Percentiles rank a stretch among this genome's conserved stretches.
Evolutionary conservation across 148 eudicot genomes (phyloP).

Genomic region (Hydrangea macrophylla): DNA sequence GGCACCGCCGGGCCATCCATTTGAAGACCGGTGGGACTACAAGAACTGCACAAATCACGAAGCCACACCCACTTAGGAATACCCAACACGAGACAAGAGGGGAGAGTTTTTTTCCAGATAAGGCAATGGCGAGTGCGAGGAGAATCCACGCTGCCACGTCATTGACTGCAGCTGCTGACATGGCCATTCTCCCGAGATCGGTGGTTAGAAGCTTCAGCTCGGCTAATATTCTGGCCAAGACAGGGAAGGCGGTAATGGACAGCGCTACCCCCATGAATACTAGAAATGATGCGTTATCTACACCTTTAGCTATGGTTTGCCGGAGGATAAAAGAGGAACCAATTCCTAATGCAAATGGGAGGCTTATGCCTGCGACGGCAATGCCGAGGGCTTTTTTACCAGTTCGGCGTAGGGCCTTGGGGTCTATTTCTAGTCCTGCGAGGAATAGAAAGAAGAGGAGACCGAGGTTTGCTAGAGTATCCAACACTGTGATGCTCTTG

Average conservation of each 20-base stretch:
- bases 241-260: conserved; percentile 26
- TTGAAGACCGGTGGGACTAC: conserved; percentile 13
- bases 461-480: conserved; percentile 18
- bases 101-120: conserved; percentile 7
- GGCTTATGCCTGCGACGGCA: conserved; percentile 16
- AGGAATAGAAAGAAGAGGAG: conserved; percentile 26
- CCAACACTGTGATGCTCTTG: conserved; percentile 19
- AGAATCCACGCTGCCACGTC: conserved; percentile 24
- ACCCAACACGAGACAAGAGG: conserved; percentile 19
- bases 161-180: conserved; percentile 22
- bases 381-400: conserved; percentile 14
- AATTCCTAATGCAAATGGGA: conserved; percentile 16
- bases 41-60: neutral
- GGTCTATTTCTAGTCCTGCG: conserved; percentile 18
- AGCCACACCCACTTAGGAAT: conserved; percentile 11
- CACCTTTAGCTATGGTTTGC: conserved; percentile 9
- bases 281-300: conserved; percentile 13
- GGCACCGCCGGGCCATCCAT: conserved; percentile 3
- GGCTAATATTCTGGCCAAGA: conserved; percentile 20
- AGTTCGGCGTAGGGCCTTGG: conserved; percentile 6
- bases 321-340: conserved; percentile 14
- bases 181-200: conserved; percentile 12
- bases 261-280: conserved; percentile 29
- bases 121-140: conserved; percentile 18
- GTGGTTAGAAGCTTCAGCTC: conserved; percentile 26